Percentiles rank a stretch among this genome's conserved stretches.
phyloP scores from a whole-genome alignment of 345 rosid species.

The Trapa bicornis region DNA sequence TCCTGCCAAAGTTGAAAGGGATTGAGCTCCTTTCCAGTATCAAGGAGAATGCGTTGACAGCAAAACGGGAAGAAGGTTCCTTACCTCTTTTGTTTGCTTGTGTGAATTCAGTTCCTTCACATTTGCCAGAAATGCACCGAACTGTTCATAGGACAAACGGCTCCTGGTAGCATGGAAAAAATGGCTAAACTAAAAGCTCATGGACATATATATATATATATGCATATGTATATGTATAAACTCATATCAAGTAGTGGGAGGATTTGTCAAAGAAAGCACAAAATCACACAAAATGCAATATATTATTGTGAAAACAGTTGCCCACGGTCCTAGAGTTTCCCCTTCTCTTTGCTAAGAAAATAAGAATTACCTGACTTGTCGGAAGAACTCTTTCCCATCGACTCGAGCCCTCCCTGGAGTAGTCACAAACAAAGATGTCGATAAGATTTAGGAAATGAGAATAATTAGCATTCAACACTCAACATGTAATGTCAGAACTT shows the following conservation, averaged over 20 bases:
- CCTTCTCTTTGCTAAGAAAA: neutral
- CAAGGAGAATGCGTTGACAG: neutral
- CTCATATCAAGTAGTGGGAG: neutral
- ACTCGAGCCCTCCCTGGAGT: slow-evolving; percentile 66
- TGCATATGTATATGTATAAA: too few relatives aligned
- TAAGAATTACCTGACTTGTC: slow-evolving; percentile 72
- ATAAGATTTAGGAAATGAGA: neutral
- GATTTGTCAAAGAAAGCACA: neutral
- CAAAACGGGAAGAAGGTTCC: neutral
- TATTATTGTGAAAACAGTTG: neutral
- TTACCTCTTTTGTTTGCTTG: slow-evolving; percentile 81
- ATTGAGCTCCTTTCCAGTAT: neutral
- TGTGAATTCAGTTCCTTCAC: slow-evolving; percentile 91
- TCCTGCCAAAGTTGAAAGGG: slow-evolving; percentile 32
- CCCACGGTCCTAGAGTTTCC: neutral
- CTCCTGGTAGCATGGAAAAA: slow-evolving; percentile 28
- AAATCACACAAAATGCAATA: neutral
- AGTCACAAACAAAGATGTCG: neutral
- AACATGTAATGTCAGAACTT: neutral
- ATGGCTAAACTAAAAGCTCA: neutral
- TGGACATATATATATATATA: too few relatives aligned
- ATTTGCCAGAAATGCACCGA: slow-evolving; percentile 80
- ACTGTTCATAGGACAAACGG: slow-evolving; percentile 77
- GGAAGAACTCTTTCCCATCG: slow-evolving; percentile 93
- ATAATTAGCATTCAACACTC: neutral